Base-by-base conservation (phyloP, 139 green algal species). In the Pedinophyceae sp. region DNA sequence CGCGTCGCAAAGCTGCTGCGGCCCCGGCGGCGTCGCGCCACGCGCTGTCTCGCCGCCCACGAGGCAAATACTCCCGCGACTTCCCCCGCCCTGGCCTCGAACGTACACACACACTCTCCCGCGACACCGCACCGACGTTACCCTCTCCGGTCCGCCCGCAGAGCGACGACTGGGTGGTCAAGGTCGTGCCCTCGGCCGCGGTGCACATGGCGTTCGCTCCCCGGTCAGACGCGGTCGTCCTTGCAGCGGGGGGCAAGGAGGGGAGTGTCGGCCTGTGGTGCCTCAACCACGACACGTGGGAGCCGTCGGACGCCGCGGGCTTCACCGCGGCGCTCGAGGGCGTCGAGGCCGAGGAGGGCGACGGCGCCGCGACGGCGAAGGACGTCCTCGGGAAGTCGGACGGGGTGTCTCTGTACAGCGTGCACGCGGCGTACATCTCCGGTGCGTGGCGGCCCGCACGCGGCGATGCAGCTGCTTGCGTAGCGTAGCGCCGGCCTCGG, bases 181-280 rank as follows among this genome's bases (percentile, higher is more conserved):
- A n/a, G n/a, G n/a, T n/a, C n/a, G n/a, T n/a, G n/a, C n/a, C n/a
- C n/a, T n/a, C n/a, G n/a, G n/a, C n/a, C n/a, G n/a, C n/a, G n/a
- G 64, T 65, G 16, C 71, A 79, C 48, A 49, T 79, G 27, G 53
- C 64, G 34, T 79, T 78, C 50, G 66, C 71, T 27, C 71, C 71
- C 5, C 47, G 27, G n/a, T 48, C 41, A 2, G 22, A 54, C 34
- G 56, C 47, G 1, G 54, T 78, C 29, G 45, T 79, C 19, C 22
- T 79, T 2, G 71, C 71, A 20, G 55, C 57, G 7, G 68, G 54
- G 30, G 69, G 74, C 64, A 79, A 79, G 48, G 52, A 59, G 17
- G 71, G 71, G 23, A 57, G 65, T 39, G 34, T 79, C 13, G 61
- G 56, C 23, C 54, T 79, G 22, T 79, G 71, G 71, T 53, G 67